phyloP scores from a whole-genome alignment of 345 rosid genomes.

The Corchorus capsularis region DNA sequence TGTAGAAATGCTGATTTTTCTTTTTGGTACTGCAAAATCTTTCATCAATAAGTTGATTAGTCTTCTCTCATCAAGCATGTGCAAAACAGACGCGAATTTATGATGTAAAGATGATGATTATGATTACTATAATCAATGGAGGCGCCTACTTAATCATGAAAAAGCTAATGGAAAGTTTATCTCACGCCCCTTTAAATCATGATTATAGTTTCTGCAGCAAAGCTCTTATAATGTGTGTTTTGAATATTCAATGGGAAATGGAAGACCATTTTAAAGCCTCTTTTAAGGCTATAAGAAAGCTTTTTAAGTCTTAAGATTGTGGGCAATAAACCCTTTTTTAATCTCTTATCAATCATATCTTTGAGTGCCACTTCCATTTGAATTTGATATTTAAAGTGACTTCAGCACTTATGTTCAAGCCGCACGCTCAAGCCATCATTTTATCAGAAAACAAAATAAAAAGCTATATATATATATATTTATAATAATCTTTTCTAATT shows the following conservation, averaged over 20 bases:
- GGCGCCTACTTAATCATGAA: not conserved
- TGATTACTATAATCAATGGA: not conserved
- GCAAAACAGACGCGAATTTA: not conserved
- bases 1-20: not conserved
- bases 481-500: no score
- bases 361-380: conserved; percentile 26
- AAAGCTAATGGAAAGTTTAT: conserved; percentile 11
- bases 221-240: conserved; percentile 6
- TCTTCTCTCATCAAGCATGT: not conserved
- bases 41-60: not conserved
- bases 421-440: conserved; percentile 42
- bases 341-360: conserved; percentile 15
- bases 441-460: not conserved
- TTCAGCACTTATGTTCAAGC: conserved; percentile 16
- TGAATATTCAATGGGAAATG: conserved; percentile 19
- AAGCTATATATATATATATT: no score
- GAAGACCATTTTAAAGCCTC: conserved; percentile 10
- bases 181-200: conserved; percentile 23
- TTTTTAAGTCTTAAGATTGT: conserved; percentile 16
- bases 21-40: not conserved
- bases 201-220: no score
- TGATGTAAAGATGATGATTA: not conserved
- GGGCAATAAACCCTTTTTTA: conserved; percentile 14
- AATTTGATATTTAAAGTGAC: conserved; percentile 26
- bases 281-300: not conserved